Evolutionary conservation across 148 eudicot genomes (phyloP).

Genomic region (Pouteria glomerata): DNA sequence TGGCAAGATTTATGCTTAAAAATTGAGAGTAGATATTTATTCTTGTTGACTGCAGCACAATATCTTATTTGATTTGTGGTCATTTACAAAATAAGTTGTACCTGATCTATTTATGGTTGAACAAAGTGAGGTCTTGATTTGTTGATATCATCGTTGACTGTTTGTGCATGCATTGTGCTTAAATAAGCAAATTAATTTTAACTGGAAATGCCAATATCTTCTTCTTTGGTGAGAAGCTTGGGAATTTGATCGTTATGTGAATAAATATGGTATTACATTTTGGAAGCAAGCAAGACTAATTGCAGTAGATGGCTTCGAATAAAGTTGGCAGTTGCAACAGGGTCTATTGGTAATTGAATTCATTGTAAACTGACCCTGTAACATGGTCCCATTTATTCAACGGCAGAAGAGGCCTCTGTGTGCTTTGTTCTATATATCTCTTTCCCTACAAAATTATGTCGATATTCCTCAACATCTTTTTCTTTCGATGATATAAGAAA

Average conservation of each 20-base stretch:
- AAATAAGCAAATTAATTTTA: no score
- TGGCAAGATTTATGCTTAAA: not conserved
- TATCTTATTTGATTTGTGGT: not conserved
- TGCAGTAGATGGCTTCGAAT: no score
- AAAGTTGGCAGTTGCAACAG: no score
- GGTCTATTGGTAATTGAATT: no score
- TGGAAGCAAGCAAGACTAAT: not conserved
- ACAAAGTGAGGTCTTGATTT: not conserved
- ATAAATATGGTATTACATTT: not conserved
- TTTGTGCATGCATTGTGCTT: no score
- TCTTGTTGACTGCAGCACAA: not conserved
- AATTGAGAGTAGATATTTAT: not conserved
- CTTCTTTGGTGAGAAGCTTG: not conserved
- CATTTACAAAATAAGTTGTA: not conserved
- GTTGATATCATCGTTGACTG: not conserved
- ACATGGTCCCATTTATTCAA: no score
- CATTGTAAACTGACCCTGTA: no score
- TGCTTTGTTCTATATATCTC: no score
- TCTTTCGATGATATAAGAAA: no score
- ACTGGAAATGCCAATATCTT: no score
- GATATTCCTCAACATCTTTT: not conserved
- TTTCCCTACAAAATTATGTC: no score
- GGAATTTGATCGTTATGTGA: not conserved
- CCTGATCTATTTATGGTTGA: not conserved
- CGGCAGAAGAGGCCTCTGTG: no score